A percentile compares a stretch with the other conserved stretches of the same genome.
Conservation (phyloP, 768 basidiomycete genomes). For the Baorangia bicolor region DNA sequence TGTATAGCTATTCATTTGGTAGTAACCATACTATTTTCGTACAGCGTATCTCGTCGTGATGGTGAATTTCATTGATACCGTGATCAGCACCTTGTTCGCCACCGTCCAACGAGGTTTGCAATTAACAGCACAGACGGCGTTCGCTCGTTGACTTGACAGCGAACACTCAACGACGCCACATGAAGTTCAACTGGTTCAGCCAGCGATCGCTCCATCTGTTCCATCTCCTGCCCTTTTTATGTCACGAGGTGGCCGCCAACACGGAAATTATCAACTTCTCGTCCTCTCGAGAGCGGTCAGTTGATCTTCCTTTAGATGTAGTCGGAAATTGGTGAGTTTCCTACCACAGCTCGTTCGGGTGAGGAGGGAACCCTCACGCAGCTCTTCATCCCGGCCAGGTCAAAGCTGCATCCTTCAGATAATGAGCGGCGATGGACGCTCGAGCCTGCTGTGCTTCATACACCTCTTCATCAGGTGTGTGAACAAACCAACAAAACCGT, state of each 20-base stretch:
- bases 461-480: slow-evolving; percentile 40
- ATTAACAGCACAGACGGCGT: background rate
- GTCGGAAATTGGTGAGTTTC: slow-evolving; percentile 32
- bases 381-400: slow-evolving; percentile 33
- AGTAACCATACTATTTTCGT: slow-evolving; percentile 5
- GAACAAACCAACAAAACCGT: slow-evolving; percentile 13
- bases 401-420: slow-evolving; percentile 33
- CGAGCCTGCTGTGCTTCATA: slow-evolving; percentile 42
- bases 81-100: slow-evolving; percentile 8
- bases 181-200: slow-evolving; percentile 13
- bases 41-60: slow-evolving; percentile 9
- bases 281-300: slow-evolving; percentile 24
- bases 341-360: slow-evolving; percentile 16
- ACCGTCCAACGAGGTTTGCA: background rate
- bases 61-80: slow-evolving; percentile 15
- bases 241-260: slow-evolving; percentile 43
- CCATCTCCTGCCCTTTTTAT: slow-evolving; percentile 18
- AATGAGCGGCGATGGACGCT: slow-evolving; percentile 39
- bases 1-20: slow-evolving; percentile 12
- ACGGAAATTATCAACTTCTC: slow-evolving; percentile 67
- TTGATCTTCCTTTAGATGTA: slow-evolving; percentile 16
- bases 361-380: background rate
- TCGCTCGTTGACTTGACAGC: slow-evolving; percentile 19
- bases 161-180: slow-evolving; percentile 10
- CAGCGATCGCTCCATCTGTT: slow-evolving; percentile 15